Evolutionary conservation across 2,329 filamentous ascomycete genomes (phyloP).

Genomic region (Claviceps sp.): DNA sequence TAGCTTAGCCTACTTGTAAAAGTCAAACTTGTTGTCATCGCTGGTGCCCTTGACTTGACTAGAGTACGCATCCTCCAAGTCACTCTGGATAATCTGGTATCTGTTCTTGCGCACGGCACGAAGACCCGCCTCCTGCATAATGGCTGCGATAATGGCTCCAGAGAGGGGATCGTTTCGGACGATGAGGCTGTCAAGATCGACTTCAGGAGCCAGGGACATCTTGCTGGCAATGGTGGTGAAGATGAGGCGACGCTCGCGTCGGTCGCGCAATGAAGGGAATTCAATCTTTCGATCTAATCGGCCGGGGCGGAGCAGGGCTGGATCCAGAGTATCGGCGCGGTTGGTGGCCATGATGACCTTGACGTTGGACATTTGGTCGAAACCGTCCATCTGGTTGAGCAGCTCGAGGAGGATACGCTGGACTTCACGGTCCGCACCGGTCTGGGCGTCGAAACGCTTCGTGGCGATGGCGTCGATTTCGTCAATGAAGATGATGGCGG

Average conservation of each 20-base stretch:
- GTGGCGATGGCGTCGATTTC: slow-evolving; percentile 98
- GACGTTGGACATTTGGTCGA: slow-evolving; percentile 97
- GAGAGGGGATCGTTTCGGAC: slow-evolving; percentile 92
- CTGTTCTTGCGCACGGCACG: slow-evolving; percentile 92
- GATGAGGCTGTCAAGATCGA: slow-evolving; percentile 90
- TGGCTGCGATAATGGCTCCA: slow-evolving; percentile 90
- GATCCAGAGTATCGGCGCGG: slow-evolving; percentile 91
- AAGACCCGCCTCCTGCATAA: slow-evolving; percentile 97
- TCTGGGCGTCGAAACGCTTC: slow-evolving; percentile 98
- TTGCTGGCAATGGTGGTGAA: slow-evolving; percentile 94
- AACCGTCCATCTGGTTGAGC: slow-evolving; percentile 99
- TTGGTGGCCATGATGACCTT: slow-evolving; percentile 99
- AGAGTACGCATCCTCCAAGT: slow-evolving; percentile 94
- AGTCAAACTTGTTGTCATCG: slow-evolving; percentile 70
- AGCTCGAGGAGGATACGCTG: slow-evolving; percentile 96
- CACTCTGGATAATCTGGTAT: slow-evolving; percentile 97
- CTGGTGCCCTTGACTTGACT: slow-evolving; percentile 77
- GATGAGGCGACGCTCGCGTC: slow-evolving; percentile 88
- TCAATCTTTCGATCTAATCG: slow-evolving; percentile 97
- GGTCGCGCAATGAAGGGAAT: slow-evolving; percentile 88
- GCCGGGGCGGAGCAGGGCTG: slow-evolving; percentile 83
- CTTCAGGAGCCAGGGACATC: slow-evolving; percentile 95
- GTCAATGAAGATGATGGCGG: slow-evolving; percentile 98
- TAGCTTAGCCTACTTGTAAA: slow-evolving; percentile 55
- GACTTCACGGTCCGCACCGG: slow-evolving; percentile 92